Base-by-base conservation (phyloP, 2,329 filamentous ascomycete genomes). In the Shiraia bambusicola region DNA sequence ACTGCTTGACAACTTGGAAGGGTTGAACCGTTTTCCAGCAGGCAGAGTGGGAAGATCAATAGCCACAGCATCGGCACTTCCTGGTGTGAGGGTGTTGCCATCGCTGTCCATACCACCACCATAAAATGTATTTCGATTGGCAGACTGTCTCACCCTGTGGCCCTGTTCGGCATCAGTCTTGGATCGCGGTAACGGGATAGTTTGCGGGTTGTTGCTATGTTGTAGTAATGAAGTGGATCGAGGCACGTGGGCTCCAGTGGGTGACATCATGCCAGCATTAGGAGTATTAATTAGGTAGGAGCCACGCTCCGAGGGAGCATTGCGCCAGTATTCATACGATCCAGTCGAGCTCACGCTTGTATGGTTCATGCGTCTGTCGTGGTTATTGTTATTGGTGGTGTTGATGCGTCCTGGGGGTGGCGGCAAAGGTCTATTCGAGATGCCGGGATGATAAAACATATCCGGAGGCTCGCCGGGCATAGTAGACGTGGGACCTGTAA, bases 371-470 rank as follows among this genome's bases (percentile, higher is more conserved):
- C 78, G 70, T 33, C 76, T 73, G 33, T 34, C 36, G 28, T 58
- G 56, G 49, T 75, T 75, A 28, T 58, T 56, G 49, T 75, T 75
- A 6, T 73, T 73, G 29, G 31, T 39, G 28, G 58, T 55, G 49
- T 75, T 74, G 6, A 73, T 73, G 4, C 80, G 53, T 73, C 87
- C 61, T 74, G 85, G 69, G 70, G 90, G 70, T 72, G 82, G 75
- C 57, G 82, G 80, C 32, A 86, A 67, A 38, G 82, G 83, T 37
- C 75, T 76, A 55, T 70, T 74, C 74, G 49, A 80, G 62, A 90
- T 82, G 28, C 88, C 88, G 13, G 91, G 91, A 59, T 97, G 90
- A 66, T 94, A 98, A 65, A 95, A 95, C 63, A 97, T 83, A 57
- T 95, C 93, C 13, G 87, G 87, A 48, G 89, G 88, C 41, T 90